Percentiles rank a stretch among this genome's conserved stretches.
Conservation (phyloP, 2,329 filamentous ascomycete genomes). For the Phaeosphaeria sp. region DNA sequence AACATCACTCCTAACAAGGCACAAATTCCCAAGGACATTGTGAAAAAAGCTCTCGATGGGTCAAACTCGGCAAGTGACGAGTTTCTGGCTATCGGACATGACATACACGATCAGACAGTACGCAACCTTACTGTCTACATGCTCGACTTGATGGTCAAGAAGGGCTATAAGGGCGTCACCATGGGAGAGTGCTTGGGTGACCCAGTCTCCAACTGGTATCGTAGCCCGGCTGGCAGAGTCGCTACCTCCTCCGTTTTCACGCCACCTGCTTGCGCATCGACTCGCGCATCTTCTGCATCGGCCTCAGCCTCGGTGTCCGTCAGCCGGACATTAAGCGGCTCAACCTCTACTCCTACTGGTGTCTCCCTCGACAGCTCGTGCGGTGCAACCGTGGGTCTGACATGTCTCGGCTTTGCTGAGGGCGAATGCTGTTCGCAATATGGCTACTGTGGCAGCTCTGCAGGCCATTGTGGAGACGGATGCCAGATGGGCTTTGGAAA, state of each 20-base stretch:
- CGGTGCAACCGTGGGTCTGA: conserved; percentile 23
- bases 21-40: conserved; percentile 42
- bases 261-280: conserved; percentile 16
- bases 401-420: conserved; percentile 35
- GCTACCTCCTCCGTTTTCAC: conserved; percentile 17
- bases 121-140: conserved; percentile 51
- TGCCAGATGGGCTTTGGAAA: conserved; percentile 38
- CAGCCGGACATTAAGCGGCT: conserved; percentile 10
- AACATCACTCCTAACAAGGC: conserved; percentile 38
- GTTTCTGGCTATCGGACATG: conserved; percentile 62
- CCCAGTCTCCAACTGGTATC: conserved; percentile 55
- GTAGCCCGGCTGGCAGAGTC: conserved; percentile 27
- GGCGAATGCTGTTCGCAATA: conserved; percentile 54
- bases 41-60: conserved; percentile 51
- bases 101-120: conserved; percentile 55
- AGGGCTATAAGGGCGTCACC: conserved; percentile 52
- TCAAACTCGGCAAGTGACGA: conserved; percentile 29
- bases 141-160: conserved; percentile 44
- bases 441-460: conserved; percentile 46
- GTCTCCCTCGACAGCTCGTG: conserved; percentile 23
- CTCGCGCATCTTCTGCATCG: conserved; percentile 19
- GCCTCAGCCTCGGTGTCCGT: conserved; percentile 5
- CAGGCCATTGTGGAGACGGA: conserved; percentile 31
- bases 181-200: conserved; percentile 56
- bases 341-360: conserved; percentile 7